Evolutionary conservation across 352 stramenopile genomes (phyloP), one percentile per base, ranked within the genome.

Genomic region (Discostella stelligera): DNA sequence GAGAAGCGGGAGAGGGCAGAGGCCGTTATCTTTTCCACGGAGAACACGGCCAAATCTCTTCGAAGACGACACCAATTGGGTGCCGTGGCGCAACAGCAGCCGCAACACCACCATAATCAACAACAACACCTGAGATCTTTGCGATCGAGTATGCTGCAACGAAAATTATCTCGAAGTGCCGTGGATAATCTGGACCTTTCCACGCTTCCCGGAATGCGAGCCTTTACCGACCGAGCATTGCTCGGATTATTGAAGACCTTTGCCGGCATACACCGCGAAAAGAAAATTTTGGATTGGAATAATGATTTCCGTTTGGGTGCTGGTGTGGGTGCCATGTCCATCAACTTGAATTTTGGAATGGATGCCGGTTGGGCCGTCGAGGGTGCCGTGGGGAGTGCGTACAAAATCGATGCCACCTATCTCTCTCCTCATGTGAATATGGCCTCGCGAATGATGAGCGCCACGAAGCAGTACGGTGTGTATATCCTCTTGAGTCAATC

Each of bases 391-490:
- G 96, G 96, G n/a, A 98, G 94, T n/a, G 87, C 92, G 23, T 98
- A 98, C 87, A 99, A 98, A 79, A 98, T 99, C 66, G 96, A 99
- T 82, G 96, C 96, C 39, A 98, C 96, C 0, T 99, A 99, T 71
- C 82, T 99, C 0, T 98, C 95, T 2, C 96, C 96, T 4, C 96
- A 98, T 79, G 96, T 98, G 10, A 98, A 99, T 85, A 98, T 98
- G 95, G 95, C 96, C 2, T 95, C 94, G 14, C 92, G 96, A 55
- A 93, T 99, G 65, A 97, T 98, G 84, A 96, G 95, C 55, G 96
- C 96, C 14, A 97, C 94, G 5, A 96, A 96, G 0, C 95, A 98
- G 79, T 99, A 98, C 66, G 93, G 96, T 39, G 93, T 98, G 10
- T 94, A 92, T 5, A 95, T 99, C 79, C 85, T 98, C 8, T 82